Evolutionary conservation across 306 rosid genomes (phyloP).

Genomic region (Glycyrrhiza uralensis): DNA sequence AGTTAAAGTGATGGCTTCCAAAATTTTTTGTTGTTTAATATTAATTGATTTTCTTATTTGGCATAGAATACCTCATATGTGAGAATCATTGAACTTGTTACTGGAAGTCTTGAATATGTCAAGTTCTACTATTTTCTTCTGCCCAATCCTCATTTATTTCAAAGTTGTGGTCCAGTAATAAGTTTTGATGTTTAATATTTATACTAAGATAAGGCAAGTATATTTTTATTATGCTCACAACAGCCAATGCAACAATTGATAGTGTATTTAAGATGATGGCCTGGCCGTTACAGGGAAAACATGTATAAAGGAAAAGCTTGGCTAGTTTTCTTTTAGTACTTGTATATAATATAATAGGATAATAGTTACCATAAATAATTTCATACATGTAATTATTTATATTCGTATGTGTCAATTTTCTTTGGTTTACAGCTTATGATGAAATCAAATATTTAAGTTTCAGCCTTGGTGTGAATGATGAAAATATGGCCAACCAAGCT

Average conservation of each 20-base stretch:
- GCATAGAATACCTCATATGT: background rate
- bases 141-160: background rate
- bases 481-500: conserved; percentile 37
- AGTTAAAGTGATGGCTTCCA: background rate
- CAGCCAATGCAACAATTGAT: background rate
- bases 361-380: background rate
- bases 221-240: background rate
- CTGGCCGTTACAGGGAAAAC: background rate
- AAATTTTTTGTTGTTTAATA: background rate
- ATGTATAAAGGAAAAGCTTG: conserved; percentile 2
- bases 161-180: background rate
- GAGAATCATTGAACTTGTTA: background rate
- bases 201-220: background rate
- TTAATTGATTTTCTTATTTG: background rate
- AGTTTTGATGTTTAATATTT: background rate
- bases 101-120: background rate
- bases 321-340: conserved; percentile 6
- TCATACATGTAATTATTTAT: background rate
- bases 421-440: conserved; percentile 35
- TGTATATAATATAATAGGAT: too few relatives aligned
- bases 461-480: conserved; percentile 48
- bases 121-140: conserved; percentile 5
- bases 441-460: conserved; percentile 43
- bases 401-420: background rate
- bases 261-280: background rate